Conservation (phyloP, 345 rosid genomes). For the Ceriops decandra region DNA sequence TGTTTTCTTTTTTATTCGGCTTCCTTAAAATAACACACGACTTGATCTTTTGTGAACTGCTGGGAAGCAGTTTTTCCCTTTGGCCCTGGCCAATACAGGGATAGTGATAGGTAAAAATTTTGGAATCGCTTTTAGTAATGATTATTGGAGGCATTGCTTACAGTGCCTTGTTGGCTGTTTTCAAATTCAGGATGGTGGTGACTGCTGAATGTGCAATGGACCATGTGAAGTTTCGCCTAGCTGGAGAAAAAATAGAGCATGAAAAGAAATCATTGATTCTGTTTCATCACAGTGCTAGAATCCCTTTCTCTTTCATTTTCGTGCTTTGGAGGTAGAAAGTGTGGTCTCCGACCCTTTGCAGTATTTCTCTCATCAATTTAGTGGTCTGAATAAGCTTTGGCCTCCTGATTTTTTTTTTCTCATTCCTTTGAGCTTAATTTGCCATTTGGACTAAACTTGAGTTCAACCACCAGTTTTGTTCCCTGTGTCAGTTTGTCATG, state of each 20-base stretch:
- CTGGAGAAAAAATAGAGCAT: neutral
- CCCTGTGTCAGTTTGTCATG: no score
- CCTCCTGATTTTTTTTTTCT: neutral
- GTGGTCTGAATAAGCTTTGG: constrained; percentile 1
- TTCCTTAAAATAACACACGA: neutral
- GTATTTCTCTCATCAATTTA: neutral
- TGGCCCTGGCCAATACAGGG: no score
- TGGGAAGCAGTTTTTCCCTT: neutral
- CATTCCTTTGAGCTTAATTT: no score
- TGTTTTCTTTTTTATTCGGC: neutral
- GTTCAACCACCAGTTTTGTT: no score
- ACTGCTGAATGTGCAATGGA: neutral
- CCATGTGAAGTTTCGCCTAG: neutral
- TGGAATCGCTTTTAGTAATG: neutral
- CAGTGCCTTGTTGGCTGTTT: neutral
- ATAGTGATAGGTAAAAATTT: no score
- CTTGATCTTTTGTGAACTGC: neutral
- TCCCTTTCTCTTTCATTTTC: neutral
- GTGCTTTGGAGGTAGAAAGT: neutral
- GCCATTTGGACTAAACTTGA: no score
- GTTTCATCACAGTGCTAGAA: neutral
- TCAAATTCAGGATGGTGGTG: neutral
- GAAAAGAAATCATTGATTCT: no score
- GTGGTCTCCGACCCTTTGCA: neutral
- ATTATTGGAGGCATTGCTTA: neutral